phyloP scores from a whole-genome alignment of 129 eudicot genomes.

The Escallonia herrerae region DNA sequence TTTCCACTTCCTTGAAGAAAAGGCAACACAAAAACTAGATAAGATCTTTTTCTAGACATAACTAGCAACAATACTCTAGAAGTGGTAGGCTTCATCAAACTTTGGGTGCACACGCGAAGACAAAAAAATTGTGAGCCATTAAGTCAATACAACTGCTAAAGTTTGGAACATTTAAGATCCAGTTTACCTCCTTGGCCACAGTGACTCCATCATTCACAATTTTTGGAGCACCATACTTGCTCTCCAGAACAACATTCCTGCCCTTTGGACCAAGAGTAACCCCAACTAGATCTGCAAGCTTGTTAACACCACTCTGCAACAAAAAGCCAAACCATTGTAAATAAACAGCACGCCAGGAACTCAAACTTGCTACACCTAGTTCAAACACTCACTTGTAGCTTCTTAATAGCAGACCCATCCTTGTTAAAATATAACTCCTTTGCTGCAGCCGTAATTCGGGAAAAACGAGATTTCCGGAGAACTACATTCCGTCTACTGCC shows the following conservation, averaged over 20 bases:
- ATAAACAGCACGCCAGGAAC: background rate
- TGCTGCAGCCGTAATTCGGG: conserved; percentile 51
- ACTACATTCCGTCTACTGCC: conserved; percentile 32
- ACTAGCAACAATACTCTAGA: too few species aligned
- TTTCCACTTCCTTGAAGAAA: too few species aligned
- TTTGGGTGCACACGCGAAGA: too few species aligned
- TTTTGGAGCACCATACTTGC: conserved; percentile 91
- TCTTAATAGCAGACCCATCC: conserved; percentile 70
- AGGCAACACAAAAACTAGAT: too few species aligned
- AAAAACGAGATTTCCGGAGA: conserved; percentile 29
- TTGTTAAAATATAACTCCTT: conserved; percentile 62
- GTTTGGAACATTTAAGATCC: too few species aligned
- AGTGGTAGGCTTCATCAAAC: too few species aligned
- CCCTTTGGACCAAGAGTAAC: conserved; percentile 98
- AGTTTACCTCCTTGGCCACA: conserved; percentile 77
- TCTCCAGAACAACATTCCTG: conserved; percentile 86
- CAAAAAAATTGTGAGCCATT: too few species aligned
- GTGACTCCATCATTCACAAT: conserved; percentile 94
- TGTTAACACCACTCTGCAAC: conserved; percentile 84
- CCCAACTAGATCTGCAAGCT: conserved; percentile 92
- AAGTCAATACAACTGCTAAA: too few species aligned
- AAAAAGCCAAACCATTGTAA: background rate
- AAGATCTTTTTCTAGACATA: too few species aligned
- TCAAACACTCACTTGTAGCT: conserved; percentile 47
- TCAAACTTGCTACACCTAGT: background rate